Conservation (phyloP, 495 filamentous ascomycete species). For the Sordaria brevicollis region DNA sequence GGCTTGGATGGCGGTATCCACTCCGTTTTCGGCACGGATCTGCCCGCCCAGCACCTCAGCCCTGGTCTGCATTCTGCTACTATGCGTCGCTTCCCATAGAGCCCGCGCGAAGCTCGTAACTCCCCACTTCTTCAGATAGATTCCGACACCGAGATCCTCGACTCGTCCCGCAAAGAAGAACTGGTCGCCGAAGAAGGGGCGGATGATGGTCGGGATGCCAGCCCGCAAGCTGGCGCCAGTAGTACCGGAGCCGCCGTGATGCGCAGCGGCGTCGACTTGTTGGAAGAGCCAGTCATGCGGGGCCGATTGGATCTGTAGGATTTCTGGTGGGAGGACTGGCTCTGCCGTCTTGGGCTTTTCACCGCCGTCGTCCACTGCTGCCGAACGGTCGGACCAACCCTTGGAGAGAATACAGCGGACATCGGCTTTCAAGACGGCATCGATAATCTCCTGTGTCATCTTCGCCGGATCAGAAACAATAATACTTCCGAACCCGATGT, state of each 20-base stretch:
- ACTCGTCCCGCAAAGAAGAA: constrained; percentile 88
- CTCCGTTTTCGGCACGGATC: constrained; percentile 87
- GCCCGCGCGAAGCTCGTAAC: constrained; percentile 70
- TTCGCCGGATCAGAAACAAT: constrained; percentile 85
- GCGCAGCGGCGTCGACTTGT: constrained; percentile 88
- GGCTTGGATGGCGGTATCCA: constrained; percentile 77
- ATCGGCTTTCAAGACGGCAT: constrained; percentile 83
- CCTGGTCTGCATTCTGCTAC: constrained; percentile 79
- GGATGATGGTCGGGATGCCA: constrained; percentile 87
- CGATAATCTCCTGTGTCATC: constrained; percentile 80
- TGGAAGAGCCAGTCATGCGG: constrained; percentile 96
- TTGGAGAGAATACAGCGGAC: constrained; percentile 94
- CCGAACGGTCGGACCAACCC: constrained; percentile 88
- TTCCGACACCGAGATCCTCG: constrained; percentile 86
- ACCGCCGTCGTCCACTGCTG: constrained; percentile 13
- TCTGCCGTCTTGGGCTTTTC: constrained; percentile 38
- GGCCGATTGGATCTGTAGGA: constrained; percentile 78
- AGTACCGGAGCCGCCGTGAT: constrained; percentile 92
- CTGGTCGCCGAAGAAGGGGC: constrained; percentile 96
- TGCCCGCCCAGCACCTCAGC: constrained; percentile 71
- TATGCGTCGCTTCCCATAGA: constrained; percentile 85
- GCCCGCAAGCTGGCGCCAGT: constrained; percentile 90
- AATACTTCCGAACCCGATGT: constrained; percentile 94
- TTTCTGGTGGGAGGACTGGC: constrained; percentile 65
- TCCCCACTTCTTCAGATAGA: constrained; percentile 82